phyloP scores from a whole-genome alignment of 2,329 filamentous ascomycete genomes.

The Helotiales sp. region DNA sequence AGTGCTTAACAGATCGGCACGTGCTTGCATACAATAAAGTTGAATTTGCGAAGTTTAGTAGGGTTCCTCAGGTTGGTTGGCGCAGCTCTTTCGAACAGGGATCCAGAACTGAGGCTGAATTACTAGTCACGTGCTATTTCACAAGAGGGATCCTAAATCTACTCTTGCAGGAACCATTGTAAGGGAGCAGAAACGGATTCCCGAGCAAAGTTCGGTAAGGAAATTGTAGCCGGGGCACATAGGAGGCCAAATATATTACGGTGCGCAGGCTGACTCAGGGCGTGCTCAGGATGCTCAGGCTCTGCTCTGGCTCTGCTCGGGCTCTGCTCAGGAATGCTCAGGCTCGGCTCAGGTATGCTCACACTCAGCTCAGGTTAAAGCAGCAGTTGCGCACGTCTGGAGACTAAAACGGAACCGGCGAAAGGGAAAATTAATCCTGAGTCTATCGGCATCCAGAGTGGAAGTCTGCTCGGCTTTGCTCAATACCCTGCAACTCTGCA shows the following conservation, averaged over 20 bases:
- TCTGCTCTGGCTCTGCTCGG: background rate
- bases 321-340: background rate
- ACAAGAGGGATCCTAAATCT: background rate
- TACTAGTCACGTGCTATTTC: background rate
- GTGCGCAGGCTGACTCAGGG: background rate
- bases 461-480: too few species aligned
- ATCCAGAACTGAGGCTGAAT: background rate
- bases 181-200: background rate
- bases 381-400: background rate
- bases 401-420: background rate
- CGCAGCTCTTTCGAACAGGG: too few species aligned
- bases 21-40: background rate
- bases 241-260: background rate
- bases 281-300: background rate
- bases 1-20: conserved; percentile 5
- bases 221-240: background rate
- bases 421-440: background rate
- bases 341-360: background rate
- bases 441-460: background rate
- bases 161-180: background rate
- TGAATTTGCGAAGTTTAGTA: too few species aligned
- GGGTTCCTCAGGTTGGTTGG: too few species aligned
- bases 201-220: background rate
- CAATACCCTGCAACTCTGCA: too few species aligned
- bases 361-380: background rate